A percentile compares a stretch with the other conserved stretches of the same genome.
Evolutionary conservation across 2,329 filamentous ascomycete genomes (phyloP).

Genomic region (Xylariales sp.): DNA sequence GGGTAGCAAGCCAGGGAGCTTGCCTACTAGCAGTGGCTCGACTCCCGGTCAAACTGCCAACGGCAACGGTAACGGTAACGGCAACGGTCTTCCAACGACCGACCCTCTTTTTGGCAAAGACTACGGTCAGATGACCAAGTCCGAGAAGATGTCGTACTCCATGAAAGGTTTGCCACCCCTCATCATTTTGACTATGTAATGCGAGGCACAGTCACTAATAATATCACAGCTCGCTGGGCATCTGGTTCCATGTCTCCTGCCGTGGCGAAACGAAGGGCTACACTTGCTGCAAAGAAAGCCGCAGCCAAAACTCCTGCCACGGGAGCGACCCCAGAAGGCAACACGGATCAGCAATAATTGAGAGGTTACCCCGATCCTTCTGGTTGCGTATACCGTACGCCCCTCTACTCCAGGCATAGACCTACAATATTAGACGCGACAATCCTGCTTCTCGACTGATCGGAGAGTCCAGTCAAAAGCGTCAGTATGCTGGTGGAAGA

Average conservation of each 20-base stretch:
- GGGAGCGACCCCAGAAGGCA: slow-evolving; percentile 8
- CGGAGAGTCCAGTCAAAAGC: too few species aligned
- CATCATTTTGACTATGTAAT: background rate
- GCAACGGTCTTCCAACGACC: slow-evolving; percentile 19
- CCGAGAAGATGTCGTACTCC: slow-evolving; percentile 61
- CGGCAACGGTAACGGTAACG: slow-evolving; percentile 12
- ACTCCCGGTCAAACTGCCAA: slow-evolving; percentile 7
- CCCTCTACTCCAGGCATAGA: too few species aligned
- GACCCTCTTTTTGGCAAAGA: slow-evolving; percentile 42
- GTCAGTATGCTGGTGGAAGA: too few species aligned
- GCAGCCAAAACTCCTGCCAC: slow-evolving; percentile 23
- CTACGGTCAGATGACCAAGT: slow-evolving; percentile 59
- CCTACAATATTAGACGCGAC: too few species aligned
- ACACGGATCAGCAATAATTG: slow-evolving; percentile 5
- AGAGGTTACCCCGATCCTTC: too few species aligned
- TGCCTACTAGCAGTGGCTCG: slow-evolving; percentile 11
- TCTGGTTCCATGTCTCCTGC: slow-evolving; percentile 57
- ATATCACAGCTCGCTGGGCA: slow-evolving; percentile 49
- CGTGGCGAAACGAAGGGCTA: slow-evolving; percentile 58
- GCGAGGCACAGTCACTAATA: background rate
- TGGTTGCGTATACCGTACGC: too few species aligned
- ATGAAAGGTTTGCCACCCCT: slow-evolving; percentile 51
- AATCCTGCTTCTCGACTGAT: too few species aligned
- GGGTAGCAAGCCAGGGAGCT: slow-evolving; percentile 13
- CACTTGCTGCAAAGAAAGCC: slow-evolving; percentile 55